These are phyloP conservation scores for Polygonum maritimum DNA, from an alignment of 148 eudicot species.

Conservation along the genomic window DNA sequence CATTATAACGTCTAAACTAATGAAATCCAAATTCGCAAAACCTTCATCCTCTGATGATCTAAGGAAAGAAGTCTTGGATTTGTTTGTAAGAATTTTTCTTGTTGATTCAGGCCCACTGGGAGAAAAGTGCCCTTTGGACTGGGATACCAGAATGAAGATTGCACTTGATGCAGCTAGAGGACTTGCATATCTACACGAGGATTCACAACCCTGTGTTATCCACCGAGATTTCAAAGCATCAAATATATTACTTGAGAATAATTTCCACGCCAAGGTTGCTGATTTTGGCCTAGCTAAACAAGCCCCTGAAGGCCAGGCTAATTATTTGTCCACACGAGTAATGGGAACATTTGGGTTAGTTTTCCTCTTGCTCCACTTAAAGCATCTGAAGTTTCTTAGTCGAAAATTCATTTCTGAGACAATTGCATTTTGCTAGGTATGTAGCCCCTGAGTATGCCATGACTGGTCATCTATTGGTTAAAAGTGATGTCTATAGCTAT, in stretches of 20 bases:
- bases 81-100: background rate
- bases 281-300: conserved; percentile 96
- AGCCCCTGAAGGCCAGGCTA: conserved; percentile 87
- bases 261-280: conserved; percentile 88
- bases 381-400: background rate
- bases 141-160: conserved; percentile 94
- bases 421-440: conserved; percentile 40
- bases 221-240: conserved; percentile 97
- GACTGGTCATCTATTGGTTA: conserved; percentile 94
- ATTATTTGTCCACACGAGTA: conserved; percentile 81
- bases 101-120: conserved; percentile 66
- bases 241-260: conserved; percentile 83
- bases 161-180: conserved; percentile 99
- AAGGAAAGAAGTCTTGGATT: background rate
- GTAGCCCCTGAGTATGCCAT: conserved; percentile 99
- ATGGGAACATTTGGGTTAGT: conserved; percentile 99
- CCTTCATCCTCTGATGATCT: background rate
- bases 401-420: background rate
- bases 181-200: conserved; percentile 95
- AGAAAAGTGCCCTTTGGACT: conserved; percentile 81
- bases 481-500: conserved; percentile 96
- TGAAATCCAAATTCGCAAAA: background rate
- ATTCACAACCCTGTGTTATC: conserved; percentile 91
- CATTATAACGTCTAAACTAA: no score
- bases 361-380: background rate